These are phyloP conservation scores for Obba rivulosa DNA, from an alignment of 768 basidiomycete genomes.

Conservation along the genomic window DNA sequence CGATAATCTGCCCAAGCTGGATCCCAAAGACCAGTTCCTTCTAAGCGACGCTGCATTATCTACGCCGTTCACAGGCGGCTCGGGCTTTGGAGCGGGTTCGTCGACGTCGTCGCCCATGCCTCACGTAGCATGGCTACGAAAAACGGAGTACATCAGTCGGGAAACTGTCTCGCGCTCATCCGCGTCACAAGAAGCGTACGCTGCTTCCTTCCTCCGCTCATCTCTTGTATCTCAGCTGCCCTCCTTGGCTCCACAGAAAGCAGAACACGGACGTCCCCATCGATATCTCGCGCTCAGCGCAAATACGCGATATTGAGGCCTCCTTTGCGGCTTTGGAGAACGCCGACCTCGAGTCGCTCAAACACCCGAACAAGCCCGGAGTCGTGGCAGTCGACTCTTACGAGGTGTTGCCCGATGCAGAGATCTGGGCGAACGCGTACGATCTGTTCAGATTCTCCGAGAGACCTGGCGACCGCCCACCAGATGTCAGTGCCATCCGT, in stretches of 20 bases:
- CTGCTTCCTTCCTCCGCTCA: conserved; percentile 10
- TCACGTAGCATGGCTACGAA: conserved; percentile 87
- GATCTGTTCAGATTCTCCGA: conserved; percentile 85
- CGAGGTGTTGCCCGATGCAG: conserved; percentile 77
- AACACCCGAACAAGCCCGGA: conserved; percentile 75
- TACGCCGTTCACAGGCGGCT: conserved; percentile 28
- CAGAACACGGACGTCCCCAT: conserved; percentile 39
- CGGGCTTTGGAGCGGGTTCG: conserved; percentile 19
- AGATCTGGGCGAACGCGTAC: conserved; percentile 87
- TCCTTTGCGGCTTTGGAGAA: conserved; percentile 65
- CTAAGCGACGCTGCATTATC: conserved; percentile 59
- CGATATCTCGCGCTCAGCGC: conserved; percentile 70
- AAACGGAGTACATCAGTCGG: conserved; percentile 83
- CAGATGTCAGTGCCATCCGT: conserved; percentile 45
- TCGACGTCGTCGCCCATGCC: conserved; percentile 36
- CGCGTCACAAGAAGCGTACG: conserved; percentile 51
- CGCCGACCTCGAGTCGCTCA: conserved; percentile 53
- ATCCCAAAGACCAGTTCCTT: conserved; percentile 73
- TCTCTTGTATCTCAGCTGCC: background rate
- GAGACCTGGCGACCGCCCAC: conserved; percentile 70
- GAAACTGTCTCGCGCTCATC: conserved; percentile 43
- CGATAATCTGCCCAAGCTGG: conserved; percentile 50
- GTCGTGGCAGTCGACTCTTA: conserved; percentile 76
- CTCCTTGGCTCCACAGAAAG: conserved; percentile 33
- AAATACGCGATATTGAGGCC: conserved; percentile 72